These are phyloP conservation scores for Cyberlindnera misumaiensis DNA, from an alignment of 805 yeast genomes.

Conservation along the genomic window DNA sequence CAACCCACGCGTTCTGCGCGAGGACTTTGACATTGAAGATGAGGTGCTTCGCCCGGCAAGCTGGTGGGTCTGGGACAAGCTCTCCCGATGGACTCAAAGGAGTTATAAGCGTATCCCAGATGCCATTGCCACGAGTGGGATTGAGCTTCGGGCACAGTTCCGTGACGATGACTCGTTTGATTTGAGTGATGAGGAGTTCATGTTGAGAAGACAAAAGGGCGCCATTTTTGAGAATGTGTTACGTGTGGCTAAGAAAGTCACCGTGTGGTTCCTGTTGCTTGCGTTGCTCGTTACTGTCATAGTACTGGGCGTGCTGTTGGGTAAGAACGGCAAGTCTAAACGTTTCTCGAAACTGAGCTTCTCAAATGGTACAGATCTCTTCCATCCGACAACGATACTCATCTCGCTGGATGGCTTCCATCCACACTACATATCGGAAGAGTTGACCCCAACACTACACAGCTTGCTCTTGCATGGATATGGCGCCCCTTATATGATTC, in stretches of 20 bases:
- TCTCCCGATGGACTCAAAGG: slow-evolving; percentile 2
- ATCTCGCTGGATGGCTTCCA: slow-evolving; percentile 87
- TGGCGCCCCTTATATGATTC: slow-evolving; percentile 78
- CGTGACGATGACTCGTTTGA: slow-evolving; percentile 21
- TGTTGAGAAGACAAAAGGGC: slow-evolving; percentile 14
- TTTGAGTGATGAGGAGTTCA: slow-evolving; percentile 23
- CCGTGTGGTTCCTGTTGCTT: slow-evolving; percentile 5
- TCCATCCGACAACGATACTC: slow-evolving; percentile 68
- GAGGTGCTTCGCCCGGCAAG: neutral
- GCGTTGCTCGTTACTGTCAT: slow-evolving; percentile 11
- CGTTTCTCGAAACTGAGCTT: slow-evolving; percentile 1
- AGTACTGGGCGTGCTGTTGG: slow-evolving; percentile 15
- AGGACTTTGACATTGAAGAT: slow-evolving; percentile 20
- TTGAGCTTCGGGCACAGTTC: slow-evolving; percentile 14
- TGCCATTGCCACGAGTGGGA: slow-evolving; percentile 14
- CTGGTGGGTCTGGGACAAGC: neutral
- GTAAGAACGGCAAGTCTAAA: slow-evolving; percentile 3
- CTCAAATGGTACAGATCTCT: slow-evolving; percentile 21
- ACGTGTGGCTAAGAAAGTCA: slow-evolving; percentile 3
- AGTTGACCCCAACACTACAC: slow-evolving; percentile 67
- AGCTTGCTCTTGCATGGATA: slow-evolving; percentile 42
- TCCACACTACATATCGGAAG: slow-evolving; percentile 70
- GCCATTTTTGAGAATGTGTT: neutral
- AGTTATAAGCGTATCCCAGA: slow-evolving; percentile 14
- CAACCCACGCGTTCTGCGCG: slow-evolving; percentile 18